Percentiles rank a stretch among this genome's conserved stretches.
phyloP scores from a whole-genome alignment of 805 yeast genomes.

The Kodamaea fukazawae region DNA sequence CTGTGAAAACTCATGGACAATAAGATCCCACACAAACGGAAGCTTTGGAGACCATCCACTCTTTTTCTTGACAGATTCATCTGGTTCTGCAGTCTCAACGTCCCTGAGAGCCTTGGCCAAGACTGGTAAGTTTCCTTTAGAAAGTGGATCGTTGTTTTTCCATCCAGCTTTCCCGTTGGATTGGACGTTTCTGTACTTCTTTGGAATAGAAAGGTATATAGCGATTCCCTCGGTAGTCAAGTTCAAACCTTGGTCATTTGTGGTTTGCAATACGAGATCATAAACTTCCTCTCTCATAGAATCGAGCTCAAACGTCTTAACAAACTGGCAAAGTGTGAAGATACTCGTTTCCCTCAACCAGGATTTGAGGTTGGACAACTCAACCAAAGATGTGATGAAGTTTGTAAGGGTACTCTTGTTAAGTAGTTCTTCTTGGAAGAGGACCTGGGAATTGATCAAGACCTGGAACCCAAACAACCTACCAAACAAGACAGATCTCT shows the following conservation, averaged over 20 bases:
- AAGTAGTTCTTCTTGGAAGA: constrained; percentile 17
- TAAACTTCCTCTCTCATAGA: constrained; percentile 18
- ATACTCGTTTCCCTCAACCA: constrained; percentile 87
- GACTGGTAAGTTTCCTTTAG: constrained; percentile 61
- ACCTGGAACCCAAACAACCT: constrained; percentile 81
- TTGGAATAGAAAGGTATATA: constrained; percentile 55
- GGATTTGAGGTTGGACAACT: constrained; percentile 60
- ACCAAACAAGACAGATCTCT: constrained; percentile 78
- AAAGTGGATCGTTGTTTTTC: constrained; percentile 71
- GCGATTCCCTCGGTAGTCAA: constrained; percentile 80
- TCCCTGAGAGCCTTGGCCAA: constrained; percentile 67
- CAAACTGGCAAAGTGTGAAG: constrained; percentile 62
- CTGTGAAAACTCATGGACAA: constrained; percentile 45
- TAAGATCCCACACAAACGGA: constrained; percentile 71
- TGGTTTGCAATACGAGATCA: constrained; percentile 34
- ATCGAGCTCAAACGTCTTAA: constrained; percentile 11
- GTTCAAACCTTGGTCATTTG: constrained; percentile 54
- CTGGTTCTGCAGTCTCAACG: constrained; percentile 39
- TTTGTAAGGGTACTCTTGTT: constrained; percentile 29
- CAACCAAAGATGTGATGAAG: constrained; percentile 49
- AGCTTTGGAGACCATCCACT: constrained; percentile 73
- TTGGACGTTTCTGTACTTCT: constrained; percentile 16
- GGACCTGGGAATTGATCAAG: constrained; percentile 47
- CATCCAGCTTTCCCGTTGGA: constrained; percentile 40
- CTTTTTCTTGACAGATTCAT: constrained; percentile 47